Evolutionary conservation across 345 rosid genomes (phyloP).

Genomic region (Lagerstroemia speciosa): DNA sequence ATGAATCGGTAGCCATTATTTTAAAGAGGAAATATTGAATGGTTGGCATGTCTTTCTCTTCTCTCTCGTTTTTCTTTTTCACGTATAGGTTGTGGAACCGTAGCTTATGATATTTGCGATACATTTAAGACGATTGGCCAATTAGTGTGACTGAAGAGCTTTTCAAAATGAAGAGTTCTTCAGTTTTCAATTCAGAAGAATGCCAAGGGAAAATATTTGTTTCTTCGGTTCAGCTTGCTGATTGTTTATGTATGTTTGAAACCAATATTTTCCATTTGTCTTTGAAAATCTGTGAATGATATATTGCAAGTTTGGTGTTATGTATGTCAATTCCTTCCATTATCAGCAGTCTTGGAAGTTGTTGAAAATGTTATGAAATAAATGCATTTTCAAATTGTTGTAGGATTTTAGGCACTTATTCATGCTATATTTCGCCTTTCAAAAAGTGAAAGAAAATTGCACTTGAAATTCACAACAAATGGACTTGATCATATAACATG

Average conservation of each 20-base stretch:
- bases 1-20: too few relatives aligned
- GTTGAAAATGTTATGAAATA: neutral
- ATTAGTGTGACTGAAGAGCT: neutral
- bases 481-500: neutral
- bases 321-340: neutral
- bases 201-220: neutral
- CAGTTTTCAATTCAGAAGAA: too few relatives aligned
- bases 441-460: neutral
- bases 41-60: too few relatives aligned
- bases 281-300: too few relatives aligned
- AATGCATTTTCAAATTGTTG: neutral
- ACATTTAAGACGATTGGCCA: too few relatives aligned
- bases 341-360: neutral
- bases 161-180: neutral
- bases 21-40: too few relatives aligned
- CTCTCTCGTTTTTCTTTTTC: too few relatives aligned
- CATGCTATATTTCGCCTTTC: neutral
- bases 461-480: neutral
- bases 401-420: neutral
- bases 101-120: too few relatives aligned
- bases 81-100: too few relatives aligned
- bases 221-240: too few relatives aligned
- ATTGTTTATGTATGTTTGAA: neutral
- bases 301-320: too few relatives aligned
- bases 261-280: too few relatives aligned